Evolutionary conservation across 805 yeast genomes (phyloP), one percentile per base, ranked within the genome.

Genomic region (Pichia kluyveri): DNA sequence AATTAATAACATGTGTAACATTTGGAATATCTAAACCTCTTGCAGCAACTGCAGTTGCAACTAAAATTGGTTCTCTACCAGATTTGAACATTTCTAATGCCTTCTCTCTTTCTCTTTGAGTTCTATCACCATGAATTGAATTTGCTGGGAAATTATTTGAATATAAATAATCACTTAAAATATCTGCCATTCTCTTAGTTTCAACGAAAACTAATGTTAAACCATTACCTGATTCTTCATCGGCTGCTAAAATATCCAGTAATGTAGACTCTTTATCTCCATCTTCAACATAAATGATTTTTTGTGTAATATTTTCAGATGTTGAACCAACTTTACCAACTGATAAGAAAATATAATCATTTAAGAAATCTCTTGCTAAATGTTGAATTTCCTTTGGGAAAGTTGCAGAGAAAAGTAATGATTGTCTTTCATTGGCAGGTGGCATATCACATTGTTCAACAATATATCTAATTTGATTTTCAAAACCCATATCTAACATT

Each of bases 401-500:
- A 55, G 99, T 93, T 60, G 99, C 99, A 38, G 96, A 87, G 73
- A 93, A 93, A 96, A 93, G 87, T 62, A 93, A 80, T 38, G 99
- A 93, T 75, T 93, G 99, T 75, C 99, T 85, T 61, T 84, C 77
- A 52, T 78, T 73, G 49, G 86, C 95, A 56, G 75, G 82, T 54
- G 99, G 97, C 99, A 93, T 93, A 69, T 89, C 98, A 76, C 95
- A 90, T 57, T 86, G 95, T 71, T 91, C 95, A 54, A 93, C 99
- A 64, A 93, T 91, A 69, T 89, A 86, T 80, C 99, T 87, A 67
- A 93, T 93, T 78, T 93, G 99, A 56, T 97, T 97, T 76, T 93
- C 99, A 75, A 93, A 93, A 79, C 99, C 99, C 98, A 93, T 93
- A 81, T 93, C 99, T 73, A 93, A 82, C 99, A 93, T 93, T 77